Evolutionary conservation across 179 eudicot genomes (phyloP), one percentile per base, ranked within the genome.

Genomic region (Camellia oleifera): DNA sequence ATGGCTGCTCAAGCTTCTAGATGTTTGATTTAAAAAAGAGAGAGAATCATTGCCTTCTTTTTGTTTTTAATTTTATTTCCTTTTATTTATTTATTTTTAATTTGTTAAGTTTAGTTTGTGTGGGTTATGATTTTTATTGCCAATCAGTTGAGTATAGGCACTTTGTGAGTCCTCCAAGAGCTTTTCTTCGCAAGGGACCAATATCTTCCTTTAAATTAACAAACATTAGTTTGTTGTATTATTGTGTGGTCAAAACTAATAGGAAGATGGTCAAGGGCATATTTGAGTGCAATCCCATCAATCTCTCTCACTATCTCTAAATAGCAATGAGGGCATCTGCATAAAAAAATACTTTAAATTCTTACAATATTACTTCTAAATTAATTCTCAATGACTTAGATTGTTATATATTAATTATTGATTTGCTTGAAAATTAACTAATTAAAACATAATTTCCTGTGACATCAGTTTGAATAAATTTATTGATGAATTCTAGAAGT

Each of bases 231-330:
- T 63, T 44, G 60, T 75, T 44, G 60, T 75, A 69, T 75, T 18
- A 53, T 79, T 62, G 42, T 69, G 69, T 75, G 79, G 85, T 83
- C 85, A 83, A 83, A 79, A 44, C 63, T 58, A 60, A 53, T 26
- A 71, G 26, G 65, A 74, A 78, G 79, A 32, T 44, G 18, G 80
- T 79, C 82, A 79, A 70, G 71, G 68, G 85, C 66, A 79, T 70
- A 83, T 83, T 74, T 83, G 80, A 79, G 75, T 79, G 72, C 63
- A 75, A 83, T 83, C 76, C 79, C 82, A 83, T 83, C 82, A 79
- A 63, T 77, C 80, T 52, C 50, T 56, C 40, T 77, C 66, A 15
- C 76, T 26, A 42, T 68, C 63, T 56, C 62, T 78, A 10, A 6
- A 56, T 54, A 56, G 56, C 74, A 53, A 67, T 40, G 69, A 23